Base-by-base conservation (phyloP, 176 grass and related monocot genomes). In the Paspalum notatum region DNA sequence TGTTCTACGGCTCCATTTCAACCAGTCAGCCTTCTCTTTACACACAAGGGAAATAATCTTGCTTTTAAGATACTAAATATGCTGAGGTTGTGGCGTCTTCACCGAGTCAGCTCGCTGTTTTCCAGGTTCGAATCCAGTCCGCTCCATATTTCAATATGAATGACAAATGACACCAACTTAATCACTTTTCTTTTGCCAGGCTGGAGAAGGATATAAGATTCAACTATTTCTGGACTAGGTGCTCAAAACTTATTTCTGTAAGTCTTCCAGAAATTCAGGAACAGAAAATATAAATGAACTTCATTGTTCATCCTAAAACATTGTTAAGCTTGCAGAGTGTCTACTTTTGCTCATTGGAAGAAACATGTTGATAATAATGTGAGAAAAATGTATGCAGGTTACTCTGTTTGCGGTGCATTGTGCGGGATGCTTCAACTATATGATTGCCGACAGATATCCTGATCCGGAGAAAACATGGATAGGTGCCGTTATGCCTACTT, bases 191-290 rank as follows among this genome's bases (percentile, higher is more conserved):
- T 91, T 90, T 82, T 56, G 76, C 38, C 91, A 89, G 96, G 85
- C 88, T 99, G 80, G 96, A 99, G 90, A 99, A 99, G 68, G 90
- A 99, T 73, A 99, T 99, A 76, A 77, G 92, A 54, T 93, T 99
- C 86, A 99, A 99, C 80, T 99, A 99, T 91, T 99, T 99, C 84
- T 99, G 92, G 96, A 95, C 86, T 52, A 87, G 96, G 66, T 95
- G 92, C 90, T 93, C 90, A 86, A 99, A 99, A 65, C 92, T 95
- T 73, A 88, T 93, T 59, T 86, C 83, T 72, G 92, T 99, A 88
- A 93, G 92, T 80, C 24, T 84, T 78, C 84, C 71, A 39, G 63
- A 74, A 20, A 65, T n/a, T 40, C 20, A 79, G 37, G 14, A 79
- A 67, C 75, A 46, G 26, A 84, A 56, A 83, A 55, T 37, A 79